A percentile compares a stretch with the other conserved stretches of the same genome.
Evolutionary conservation across 345 rosid species (phyloP).

Genomic region (Syzygium grande): DNA sequence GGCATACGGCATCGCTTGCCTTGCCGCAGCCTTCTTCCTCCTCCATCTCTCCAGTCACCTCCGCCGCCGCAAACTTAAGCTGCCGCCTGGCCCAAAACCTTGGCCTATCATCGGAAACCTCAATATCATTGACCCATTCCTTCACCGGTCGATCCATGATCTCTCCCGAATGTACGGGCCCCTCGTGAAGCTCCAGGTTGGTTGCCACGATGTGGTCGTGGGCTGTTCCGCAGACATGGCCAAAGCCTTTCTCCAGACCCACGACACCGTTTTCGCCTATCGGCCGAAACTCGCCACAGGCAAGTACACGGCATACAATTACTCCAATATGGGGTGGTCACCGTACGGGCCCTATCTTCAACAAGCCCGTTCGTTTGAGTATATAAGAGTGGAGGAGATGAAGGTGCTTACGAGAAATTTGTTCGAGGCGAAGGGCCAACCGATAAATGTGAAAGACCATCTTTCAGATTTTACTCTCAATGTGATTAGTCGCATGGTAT

Average conservation of each 20-base stretch:
- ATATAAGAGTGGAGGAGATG: constrained; percentile 38
- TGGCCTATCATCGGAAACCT: constrained; percentile 63
- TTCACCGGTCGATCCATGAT: constrained; percentile 39
- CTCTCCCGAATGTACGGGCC: constrained; percentile 48
- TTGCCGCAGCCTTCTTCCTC: constrained; percentile 22
- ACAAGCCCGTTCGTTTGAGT: constrained; percentile 41
- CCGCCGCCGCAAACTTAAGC: constrained; percentile 18
- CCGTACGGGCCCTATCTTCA: constrained; percentile 52
- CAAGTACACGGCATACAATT: constrained; percentile 46
- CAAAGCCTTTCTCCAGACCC: constrained; percentile 26
- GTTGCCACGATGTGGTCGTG: constrained; percentile 31
- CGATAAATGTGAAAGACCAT: background rate
- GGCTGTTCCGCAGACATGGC: constrained; percentile 43
- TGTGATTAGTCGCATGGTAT: constrained; percentile 41
- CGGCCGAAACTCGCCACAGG: constrained; percentile 49
- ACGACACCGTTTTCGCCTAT: constrained; percentile 25
- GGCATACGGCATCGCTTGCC: constrained; percentile 1
- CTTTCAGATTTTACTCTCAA: background rate
- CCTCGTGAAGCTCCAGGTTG: constrained; percentile 36
- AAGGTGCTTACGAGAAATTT: constrained; percentile 6
- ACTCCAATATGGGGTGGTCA: constrained; percentile 36
- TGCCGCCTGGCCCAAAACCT: constrained; percentile 39
- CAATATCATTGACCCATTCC: constrained; percentile 43
- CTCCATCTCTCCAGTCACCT: constrained; percentile 7
- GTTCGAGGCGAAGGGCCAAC: background rate